A percentile compares a stretch with the other conserved stretches of the same genome.
phyloP scores from a whole-genome alignment of 73 alveolate genomes.

The Effrenium voratum region DNA sequence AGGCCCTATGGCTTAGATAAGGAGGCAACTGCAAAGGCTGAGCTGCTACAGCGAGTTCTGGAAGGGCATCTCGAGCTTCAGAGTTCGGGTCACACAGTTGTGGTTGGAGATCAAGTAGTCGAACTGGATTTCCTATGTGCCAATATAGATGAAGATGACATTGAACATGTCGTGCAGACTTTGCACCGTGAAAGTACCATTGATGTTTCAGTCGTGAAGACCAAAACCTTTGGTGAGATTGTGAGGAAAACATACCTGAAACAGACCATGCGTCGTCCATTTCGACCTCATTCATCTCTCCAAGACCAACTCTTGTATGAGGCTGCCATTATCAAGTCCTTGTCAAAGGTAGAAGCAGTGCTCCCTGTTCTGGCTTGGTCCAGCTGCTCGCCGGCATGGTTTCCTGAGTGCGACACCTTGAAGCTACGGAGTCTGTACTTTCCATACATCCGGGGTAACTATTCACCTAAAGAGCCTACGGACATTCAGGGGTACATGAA shows the following conservation, averaged over 20 bases:
- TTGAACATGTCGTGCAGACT: neutral
- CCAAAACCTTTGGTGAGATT: neutral
- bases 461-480: slow-evolving; percentile 23
- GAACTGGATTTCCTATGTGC: slow-evolving; percentile 54
- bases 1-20: slow-evolving; percentile 28
- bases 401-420: slow-evolving; percentile 10
- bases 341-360: slow-evolving; percentile 45
- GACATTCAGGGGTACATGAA: slow-evolving; percentile 58
- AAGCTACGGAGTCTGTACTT: slow-evolving; percentile 56
- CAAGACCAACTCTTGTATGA: slow-evolving; percentile 57
- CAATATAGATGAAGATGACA: slow-evolving; percentile 16
- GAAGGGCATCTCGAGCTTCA: slow-evolving; percentile 26
- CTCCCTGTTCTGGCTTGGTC: slow-evolving; percentile 57
- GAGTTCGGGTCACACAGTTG: slow-evolving; percentile 2
- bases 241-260: slow-evolving; percentile 55
- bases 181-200: slow-evolving; percentile 21
- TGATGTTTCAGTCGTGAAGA: slow-evolving; percentile 33
- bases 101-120: slow-evolving; percentile 55
- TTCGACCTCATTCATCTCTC: slow-evolving; percentile 35
- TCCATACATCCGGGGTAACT: slow-evolving; percentile 48
- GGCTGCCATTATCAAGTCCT: slow-evolving; percentile 53
- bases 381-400: neutral
- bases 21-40: slow-evolving; percentile 17
- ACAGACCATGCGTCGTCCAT: slow-evolving; percentile 45
- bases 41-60: slow-evolving; percentile 35